Conservation (phyloP, 2,329 filamentous ascomycete genomes). For the Fusarium haematococcum region DNA sequence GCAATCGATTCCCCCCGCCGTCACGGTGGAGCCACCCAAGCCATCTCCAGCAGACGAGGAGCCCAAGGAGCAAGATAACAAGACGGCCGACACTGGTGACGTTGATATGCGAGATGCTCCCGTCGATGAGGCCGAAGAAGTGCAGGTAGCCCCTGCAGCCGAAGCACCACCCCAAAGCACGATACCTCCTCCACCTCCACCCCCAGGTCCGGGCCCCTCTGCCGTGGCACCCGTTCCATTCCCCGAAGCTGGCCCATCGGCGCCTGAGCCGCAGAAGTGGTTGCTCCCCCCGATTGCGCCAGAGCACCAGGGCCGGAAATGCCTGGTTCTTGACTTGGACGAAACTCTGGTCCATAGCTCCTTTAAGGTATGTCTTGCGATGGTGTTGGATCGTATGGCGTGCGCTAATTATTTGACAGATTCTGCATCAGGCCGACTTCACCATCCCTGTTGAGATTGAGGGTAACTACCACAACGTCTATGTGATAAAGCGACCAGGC, state of each 20-base stretch:
- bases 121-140: conserved; percentile 63
- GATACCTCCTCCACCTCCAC: conserved; percentile 62
- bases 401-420: conserved; percentile 64
- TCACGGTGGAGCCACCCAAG: conserved; percentile 59
- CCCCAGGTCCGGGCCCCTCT: conserved; percentile 59
- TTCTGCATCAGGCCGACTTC: conserved; percentile 97
- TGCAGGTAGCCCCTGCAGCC: conserved; percentile 51
- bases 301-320: conserved; percentile 88
- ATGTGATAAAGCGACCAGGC: conserved; percentile 98
- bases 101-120: conserved; percentile 75
- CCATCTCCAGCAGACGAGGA: conserved; percentile 40
- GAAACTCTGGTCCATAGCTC: conserved; percentile 98
- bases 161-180: conserved; percentile 49
- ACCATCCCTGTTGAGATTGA: conserved; percentile 99
- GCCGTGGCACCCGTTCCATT: conserved; percentile 54
- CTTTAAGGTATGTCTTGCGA: conserved; percentile 79
- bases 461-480: conserved; percentile 98
- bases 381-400: background rate
- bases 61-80: conserved; percentile 49
- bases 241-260: conserved; percentile 56
- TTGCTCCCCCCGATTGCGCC: conserved; percentile 85
- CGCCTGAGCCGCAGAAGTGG: conserved; percentile 66
- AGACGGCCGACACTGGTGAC: conserved; percentile 67
- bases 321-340: conserved; percentile 92
- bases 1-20: conserved; percentile 53